phyloP scores from a whole-genome alignment of 75 land plant species.

The Cryptomeria japonica region DNA sequence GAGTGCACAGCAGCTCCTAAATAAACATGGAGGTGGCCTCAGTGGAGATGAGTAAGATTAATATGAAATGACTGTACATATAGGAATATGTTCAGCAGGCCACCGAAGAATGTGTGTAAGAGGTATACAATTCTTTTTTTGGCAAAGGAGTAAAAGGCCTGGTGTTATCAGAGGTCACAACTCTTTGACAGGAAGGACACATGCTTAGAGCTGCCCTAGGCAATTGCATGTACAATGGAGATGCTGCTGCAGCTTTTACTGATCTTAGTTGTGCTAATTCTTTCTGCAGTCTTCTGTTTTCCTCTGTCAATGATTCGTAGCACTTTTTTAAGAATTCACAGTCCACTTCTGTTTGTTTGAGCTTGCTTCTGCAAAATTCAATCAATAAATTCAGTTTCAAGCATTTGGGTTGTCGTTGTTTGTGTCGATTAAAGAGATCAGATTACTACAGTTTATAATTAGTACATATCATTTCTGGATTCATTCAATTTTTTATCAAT shows the following conservation, averaged over 20 bases:
- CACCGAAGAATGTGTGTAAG: not conserved
- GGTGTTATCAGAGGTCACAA: constrained; percentile 12
- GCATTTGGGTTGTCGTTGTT: not conserved
- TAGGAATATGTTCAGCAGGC: not conserved
- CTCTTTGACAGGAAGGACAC: constrained; percentile 45
- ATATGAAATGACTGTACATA: too few relatives aligned
- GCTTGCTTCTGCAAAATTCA: constrained; percentile 31
- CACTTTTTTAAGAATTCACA: constrained; percentile 39
- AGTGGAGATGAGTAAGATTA: too few relatives aligned
- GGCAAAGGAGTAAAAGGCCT: not conserved
- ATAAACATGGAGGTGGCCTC: too few relatives aligned
- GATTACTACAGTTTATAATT: too few relatives aligned
- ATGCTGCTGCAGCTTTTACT: constrained; percentile 16
- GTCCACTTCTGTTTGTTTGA: constrained; percentile 55
- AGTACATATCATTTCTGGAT: too few relatives aligned
- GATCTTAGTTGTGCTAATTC: constrained; percentile 40
- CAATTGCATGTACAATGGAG: constrained; percentile 24
- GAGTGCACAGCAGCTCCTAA: too few relatives aligned
- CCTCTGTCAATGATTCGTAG: constrained; percentile 39
- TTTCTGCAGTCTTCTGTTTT: constrained; percentile 44
- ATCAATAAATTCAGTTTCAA: not conserved
- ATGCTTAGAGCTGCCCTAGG: constrained; percentile 37
- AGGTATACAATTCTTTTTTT: not conserved
- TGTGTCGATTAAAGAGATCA: too few relatives aligned
- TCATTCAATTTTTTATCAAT: too few relatives aligned